Evolutionary conservation across 1,284 basidiomycete genomes (phyloP), one percentile per base, ranked within the genome.

Genomic region (Cerioporus squamosus): DNA sequence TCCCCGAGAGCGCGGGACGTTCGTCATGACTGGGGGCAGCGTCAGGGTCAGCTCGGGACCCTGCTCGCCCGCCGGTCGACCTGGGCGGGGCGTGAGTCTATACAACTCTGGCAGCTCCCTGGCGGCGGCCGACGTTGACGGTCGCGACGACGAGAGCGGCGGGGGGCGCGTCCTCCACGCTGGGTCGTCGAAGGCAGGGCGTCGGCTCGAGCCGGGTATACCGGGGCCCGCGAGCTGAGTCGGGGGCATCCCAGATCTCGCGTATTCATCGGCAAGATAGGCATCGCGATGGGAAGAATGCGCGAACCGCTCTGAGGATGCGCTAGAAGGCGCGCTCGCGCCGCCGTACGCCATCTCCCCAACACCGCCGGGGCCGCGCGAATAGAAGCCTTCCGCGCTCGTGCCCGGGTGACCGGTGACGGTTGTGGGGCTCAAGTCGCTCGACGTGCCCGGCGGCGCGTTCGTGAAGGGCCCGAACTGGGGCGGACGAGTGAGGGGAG

Each of bases 381-480:
- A 44, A 44, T 56, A 58, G 53, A 59, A 55, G 31, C 54, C 59
- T 6, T 64, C 61, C 18, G 40, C 24, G 22, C 49, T 60, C 4
- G 62, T 56, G 24, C 56, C 64, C 12, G 59, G 47, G 48, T 36
- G 56, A 26, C 48, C 24, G 7, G 56, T 46, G 53, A 47, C 44
- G 47, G 57, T 51, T 23, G 57, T 59, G 15, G 53, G 56, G 44
- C 61, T 61, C 5, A 59, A 33, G 23, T 66, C 66, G 56, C 62
- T 57, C 6, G 58, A 55, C 17, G 62, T 18, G 24, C 60, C 66
- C 0, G 67, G 73, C 20, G 77, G 76, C 44, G 73, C 74, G 66
- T 75, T 81, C 43, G 82, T 77, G 64, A 85, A 88, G 15, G 84
- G 78, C 24, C 83, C 83, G 67, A 84, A 87, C 65, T 86, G 85